Evolutionary conservation across 805 yeast genomes (phyloP).

Genomic region (Candida alai): DNA sequence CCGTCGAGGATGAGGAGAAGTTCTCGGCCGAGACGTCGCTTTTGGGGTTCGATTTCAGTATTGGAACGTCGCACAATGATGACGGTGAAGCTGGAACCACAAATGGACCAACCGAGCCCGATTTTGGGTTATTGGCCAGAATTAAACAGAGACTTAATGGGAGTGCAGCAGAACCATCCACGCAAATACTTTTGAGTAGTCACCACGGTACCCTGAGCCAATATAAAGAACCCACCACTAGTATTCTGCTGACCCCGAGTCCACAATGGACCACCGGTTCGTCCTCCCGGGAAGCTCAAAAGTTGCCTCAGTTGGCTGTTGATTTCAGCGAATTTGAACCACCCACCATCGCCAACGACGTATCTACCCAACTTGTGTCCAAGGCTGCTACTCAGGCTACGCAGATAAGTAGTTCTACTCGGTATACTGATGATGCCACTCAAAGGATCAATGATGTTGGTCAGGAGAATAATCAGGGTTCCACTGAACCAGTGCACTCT

Average conservation of each 20-base stretch:
- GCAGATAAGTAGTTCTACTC: neutral
- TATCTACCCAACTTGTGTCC: constrained; percentile 3
- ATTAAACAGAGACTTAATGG: constrained; percentile 25
- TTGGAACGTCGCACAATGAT: constrained; percentile 10
- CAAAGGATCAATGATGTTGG: neutral
- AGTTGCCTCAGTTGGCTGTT: constrained; percentile 32
- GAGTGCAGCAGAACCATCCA: constrained; percentile 5
- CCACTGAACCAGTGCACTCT: no score
- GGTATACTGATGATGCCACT: neutral
- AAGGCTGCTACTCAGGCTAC: constrained; percentile 5
- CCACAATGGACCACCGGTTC: neutral
- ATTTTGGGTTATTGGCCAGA: constrained; percentile 19
- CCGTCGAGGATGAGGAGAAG: constrained; percentile 2
- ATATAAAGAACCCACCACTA: constrained; percentile 2
- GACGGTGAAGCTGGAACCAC: constrained; percentile 21
- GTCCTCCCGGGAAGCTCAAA: constrained; percentile 17
- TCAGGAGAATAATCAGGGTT: constrained; percentile 4
- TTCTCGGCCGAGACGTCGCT: neutral
- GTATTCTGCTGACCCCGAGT: neutral
- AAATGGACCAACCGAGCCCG: constrained; percentile 12
- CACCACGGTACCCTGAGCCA: no score
- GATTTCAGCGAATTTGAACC: constrained; percentile 14
- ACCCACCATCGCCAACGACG: constrained; percentile 1
- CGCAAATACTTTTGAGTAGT: no score
- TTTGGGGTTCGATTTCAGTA: constrained; percentile 9